These are phyloP conservation scores for Immersiella caudata DNA, from an alignment of 495 filamentous ascomycete genomes.

Conservation along the genomic window DNA sequence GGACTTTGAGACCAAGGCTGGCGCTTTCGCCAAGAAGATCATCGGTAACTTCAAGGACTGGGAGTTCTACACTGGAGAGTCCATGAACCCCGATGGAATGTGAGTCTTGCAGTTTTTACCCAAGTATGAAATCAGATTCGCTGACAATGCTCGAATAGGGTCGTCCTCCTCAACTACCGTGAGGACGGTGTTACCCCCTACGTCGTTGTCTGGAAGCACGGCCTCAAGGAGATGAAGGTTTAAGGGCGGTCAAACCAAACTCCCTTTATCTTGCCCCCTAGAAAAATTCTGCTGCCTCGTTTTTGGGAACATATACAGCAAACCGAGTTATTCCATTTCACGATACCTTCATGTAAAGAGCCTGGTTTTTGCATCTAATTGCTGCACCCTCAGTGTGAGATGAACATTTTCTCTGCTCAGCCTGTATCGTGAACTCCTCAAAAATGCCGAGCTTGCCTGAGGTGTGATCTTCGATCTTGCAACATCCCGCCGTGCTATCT, in stretches of 20 bases:
- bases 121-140: neutral
- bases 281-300: neutral
- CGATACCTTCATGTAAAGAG: slow-evolving; percentile 21
- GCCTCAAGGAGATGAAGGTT: slow-evolving; percentile 87
- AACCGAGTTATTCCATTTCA: slow-evolving; percentile 15
- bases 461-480: neutral
- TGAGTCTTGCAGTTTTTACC: slow-evolving; percentile 40
- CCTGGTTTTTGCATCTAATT: slow-evolving; percentile 13
- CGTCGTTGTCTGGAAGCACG: slow-evolving; percentile 93
- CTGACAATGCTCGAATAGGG: slow-evolving; percentile 56
- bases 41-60: slow-evolving; percentile 90
- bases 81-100: slow-evolving; percentile 92
- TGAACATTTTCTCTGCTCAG: neutral
- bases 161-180: slow-evolving; percentile 94
- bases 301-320: slow-evolving; percentile 19
- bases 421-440: neutral
- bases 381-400: neutral
- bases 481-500: neutral
- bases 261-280: neutral
- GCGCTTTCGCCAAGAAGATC: slow-evolving; percentile 73
- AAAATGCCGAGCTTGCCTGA: neutral
- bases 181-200: slow-evolving; percentile 93
- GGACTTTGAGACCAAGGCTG: slow-evolving; percentile 74
- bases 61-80: slow-evolving; percentile 90
- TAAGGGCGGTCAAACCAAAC: slow-evolving; percentile 49